Conservation (phyloP, 345 rosid species). For the Nasturtium officinale region DNA sequence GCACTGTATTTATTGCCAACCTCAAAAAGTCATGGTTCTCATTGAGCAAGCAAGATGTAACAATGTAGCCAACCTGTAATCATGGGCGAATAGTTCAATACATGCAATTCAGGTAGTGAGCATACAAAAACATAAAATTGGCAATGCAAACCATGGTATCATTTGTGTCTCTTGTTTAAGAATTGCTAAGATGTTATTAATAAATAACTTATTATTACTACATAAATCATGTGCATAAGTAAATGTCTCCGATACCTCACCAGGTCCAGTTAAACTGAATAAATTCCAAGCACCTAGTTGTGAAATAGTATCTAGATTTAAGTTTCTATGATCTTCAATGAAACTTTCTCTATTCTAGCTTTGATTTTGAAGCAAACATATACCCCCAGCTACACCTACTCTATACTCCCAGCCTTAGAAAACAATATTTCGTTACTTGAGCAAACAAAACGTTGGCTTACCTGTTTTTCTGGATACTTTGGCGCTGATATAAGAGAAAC, state of each 20-base stretch:
- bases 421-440: not conserved
- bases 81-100: slow-evolving; percentile 10
- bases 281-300: not conserved
- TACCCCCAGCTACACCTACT: too few relatives aligned
- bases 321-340: slow-evolving; percentile 3
- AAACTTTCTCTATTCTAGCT: not conserved
- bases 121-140: not conserved
- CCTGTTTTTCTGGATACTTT: slow-evolving; percentile 99
- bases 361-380: slow-evolving; percentile 1
- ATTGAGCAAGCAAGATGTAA: slow-evolving; percentile 87
- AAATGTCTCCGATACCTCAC: slow-evolving; percentile 3
- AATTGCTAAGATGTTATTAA: slow-evolving; percentile 16
- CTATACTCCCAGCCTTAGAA: not conserved
- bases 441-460: slow-evolving; percentile 32
- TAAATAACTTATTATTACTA: not conserved
- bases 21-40: slow-evolving; percentile 97
- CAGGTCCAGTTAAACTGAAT: slow-evolving; percentile 5
- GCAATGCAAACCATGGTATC: slow-evolving; percentile 6
- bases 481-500: slow-evolving; percentile 99
- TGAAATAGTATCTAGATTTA: slow-evolving; percentile 13
- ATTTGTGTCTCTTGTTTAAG: slow-evolving; percentile 7
- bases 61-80: slow-evolving; percentile 96
- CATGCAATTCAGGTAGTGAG: not conserved
- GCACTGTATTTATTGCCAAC: slow-evolving; percentile 92
- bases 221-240: not conserved